These are phyloP conservation scores for Toxicodendron radicans DNA, from an alignment of 345 rosid species.

Conservation along the genomic window DNA sequence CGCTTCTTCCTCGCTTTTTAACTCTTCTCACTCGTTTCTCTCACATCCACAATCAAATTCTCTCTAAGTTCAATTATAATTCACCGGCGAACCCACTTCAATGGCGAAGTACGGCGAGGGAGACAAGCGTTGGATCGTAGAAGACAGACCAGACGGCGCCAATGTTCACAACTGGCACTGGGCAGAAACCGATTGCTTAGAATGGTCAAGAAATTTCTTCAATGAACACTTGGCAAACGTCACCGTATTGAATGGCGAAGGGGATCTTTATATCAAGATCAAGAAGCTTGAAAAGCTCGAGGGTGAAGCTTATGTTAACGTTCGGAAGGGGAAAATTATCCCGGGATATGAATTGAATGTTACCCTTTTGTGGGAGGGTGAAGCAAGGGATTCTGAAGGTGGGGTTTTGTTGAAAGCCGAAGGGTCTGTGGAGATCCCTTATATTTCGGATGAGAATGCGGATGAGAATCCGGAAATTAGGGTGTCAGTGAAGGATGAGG, in stretches of 20 bases:
- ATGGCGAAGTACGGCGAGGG: constrained; percentile 99
- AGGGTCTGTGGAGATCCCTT: constrained; percentile 82
- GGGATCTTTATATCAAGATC: constrained; percentile 52
- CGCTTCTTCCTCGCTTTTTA: neutral
- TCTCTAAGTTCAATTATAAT: neutral
- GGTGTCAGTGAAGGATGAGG: constrained; percentile 77
- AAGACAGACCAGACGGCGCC: constrained; percentile 93
- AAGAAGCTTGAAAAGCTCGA: constrained; percentile 73
- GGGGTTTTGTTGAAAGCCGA: constrained; percentile 56
- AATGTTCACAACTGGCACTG: constrained; percentile 99
- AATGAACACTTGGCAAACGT: constrained; percentile 49
- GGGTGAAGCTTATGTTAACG: constrained; percentile 94
- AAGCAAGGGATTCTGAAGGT: constrained; percentile 74
- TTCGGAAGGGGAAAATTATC: constrained; percentile 89
- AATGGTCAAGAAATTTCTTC: constrained; percentile 75
- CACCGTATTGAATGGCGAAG: constrained; percentile 66
- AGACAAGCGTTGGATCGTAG: constrained; percentile 98
- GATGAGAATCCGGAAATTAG: constrained; percentile 86
- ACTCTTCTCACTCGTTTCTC: neutral
- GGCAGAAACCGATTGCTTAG: constrained; percentile 91
- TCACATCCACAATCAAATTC: neutral
- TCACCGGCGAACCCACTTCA: neutral
- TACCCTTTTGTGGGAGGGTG: constrained; percentile 80
- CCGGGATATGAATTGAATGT: constrained; percentile 90
- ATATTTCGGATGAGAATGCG: constrained; percentile 95